Evolutionary conservation across 306 rosid species (phyloP), one percentile per base, ranked within the genome.

Genomic region (Cucumis hystrix): DNA sequence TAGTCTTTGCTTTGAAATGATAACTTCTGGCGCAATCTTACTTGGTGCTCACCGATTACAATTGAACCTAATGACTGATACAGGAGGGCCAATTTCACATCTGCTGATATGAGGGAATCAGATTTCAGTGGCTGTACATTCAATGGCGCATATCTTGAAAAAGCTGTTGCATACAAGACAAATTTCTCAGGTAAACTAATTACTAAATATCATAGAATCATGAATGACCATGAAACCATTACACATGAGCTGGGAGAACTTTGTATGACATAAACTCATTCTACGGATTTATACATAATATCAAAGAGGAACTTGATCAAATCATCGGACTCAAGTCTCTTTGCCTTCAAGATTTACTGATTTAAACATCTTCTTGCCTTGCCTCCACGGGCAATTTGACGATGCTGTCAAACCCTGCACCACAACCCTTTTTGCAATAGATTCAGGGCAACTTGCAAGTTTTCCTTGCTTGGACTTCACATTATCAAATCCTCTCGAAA

Each of bases 41-140:
- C 80, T 84, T 83, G 79, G 30, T 52, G 41, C 60, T 25, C 30
- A 35, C 13, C 13, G 49, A 17, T 74, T n/a, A 8, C n/a, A 20
- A 10, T 55, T 58, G 35, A 74, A 56, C 13, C 56, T 23, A 75
- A 80, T 76, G 86, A 66, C 82, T 83, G 77, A 80, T 82, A 80
- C 98, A 91, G 98, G 83, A 88, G 98, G 83, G 97, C 98, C 85
- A 95, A 95, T 88, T 95, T 95, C 89, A 95, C 98, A 78, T 81
- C 97, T 84, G 98, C 96, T 58, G 97, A 95, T 81, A 95, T 95
- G 97, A 90, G 98, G 87, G 96, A 95, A 79, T 92, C 97, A 8
- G 93, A 92, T 83, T 95, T 95, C 82, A 92, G 97, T 20, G 97
- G 97, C 82, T 92, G 93, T 63, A 95, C 98, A 61, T 95, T 95